Base-by-base conservation (phyloP, 139 green algal species). In the Coelastrella sp. region DNA sequence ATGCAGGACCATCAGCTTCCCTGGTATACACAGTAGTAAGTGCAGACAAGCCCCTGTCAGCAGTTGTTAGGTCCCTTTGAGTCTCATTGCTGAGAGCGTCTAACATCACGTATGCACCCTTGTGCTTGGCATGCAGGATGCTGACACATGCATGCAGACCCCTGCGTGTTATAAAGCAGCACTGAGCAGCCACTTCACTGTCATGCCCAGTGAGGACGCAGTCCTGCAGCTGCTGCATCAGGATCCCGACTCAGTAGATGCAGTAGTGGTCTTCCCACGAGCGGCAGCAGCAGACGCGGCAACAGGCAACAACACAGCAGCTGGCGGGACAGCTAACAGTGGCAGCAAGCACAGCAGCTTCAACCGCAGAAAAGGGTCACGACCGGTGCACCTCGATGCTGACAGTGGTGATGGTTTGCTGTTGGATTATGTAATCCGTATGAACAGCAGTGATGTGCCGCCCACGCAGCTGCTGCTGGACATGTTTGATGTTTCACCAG, bases 391-490 rank as follows among this genome's bases (percentile, higher is more conserved):
- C 32, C 32, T 47, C 1, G 32, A 56, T 74, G 16, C 19, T 73
- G 47, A 57, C 68, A 76, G 17, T 84, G 85, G 87, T 73, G 87
- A 91, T 81, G 77, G 3, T n/a, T 65, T 81, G 71, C 89, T 92
- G 73, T 17, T 86, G 60, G 17, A 68, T 14, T 90, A 92, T 64
- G 65, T 77, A 6, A 81, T 98, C 32, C 90, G 94, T 6, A 93
- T 96, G 86, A 98, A 98, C 92, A 93, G 96, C 94, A 96, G 93
- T 5, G 89, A 95, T 57, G 88, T 97, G 88, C 96, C 96, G 2
- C 90, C 93, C 59, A 97, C 95, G 0, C 75, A 85, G 16, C 82
- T 95, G 68, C 90, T 95, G 75, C 79, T 94, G 11, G 96, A 97
- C 92, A 73, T 92, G 23, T 97, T 97, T 92, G 94, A 96, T 60